Evolutionary conservation across 306 rosid species (phyloP).

Genomic region (Calophaca sinica): DNA sequence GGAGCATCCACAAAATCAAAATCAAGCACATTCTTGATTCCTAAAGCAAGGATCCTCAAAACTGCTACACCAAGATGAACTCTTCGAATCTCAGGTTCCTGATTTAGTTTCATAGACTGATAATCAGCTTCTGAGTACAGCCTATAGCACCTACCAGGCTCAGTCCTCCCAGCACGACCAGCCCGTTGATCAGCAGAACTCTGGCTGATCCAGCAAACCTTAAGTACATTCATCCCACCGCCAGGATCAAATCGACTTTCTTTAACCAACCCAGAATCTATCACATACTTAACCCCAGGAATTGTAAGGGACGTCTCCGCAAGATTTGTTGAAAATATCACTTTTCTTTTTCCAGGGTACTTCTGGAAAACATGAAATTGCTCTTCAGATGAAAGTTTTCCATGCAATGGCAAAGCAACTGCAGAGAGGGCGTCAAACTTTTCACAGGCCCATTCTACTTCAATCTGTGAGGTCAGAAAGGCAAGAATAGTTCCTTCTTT

Average conservation of each 20-base stretch:
- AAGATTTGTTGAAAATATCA: slow-evolving; percentile 90
- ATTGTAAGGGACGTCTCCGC: slow-evolving; percentile 97
- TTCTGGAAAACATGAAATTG: slow-evolving; percentile 77
- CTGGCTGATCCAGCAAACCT: slow-evolving; percentile 82
- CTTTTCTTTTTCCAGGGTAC: slow-evolving; percentile 75
- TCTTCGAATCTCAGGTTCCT: slow-evolving; percentile 94
- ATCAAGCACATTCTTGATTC: slow-evolving; percentile 71
- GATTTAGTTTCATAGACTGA: slow-evolving; percentile 70
- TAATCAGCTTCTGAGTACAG: slow-evolving; percentile 81
- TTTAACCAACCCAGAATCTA: slow-evolving; percentile 87
- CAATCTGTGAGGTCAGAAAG: slow-evolving; percentile 92
- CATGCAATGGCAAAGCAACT: slow-evolving; percentile 80
- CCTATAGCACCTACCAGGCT: slow-evolving; percentile 90
- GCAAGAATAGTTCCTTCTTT: slow-evolving; percentile 86
- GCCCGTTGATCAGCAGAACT: slow-evolving; percentile 96
- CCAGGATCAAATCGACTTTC: slow-evolving; percentile 84
- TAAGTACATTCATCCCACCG: slow-evolving; percentile 92
- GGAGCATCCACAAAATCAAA: slow-evolving; percentile 96
- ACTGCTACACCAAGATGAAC: slow-evolving; percentile 99
- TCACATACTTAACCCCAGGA: slow-evolving; percentile 94
- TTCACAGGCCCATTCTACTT: slow-evolving; percentile 96
- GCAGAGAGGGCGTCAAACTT: slow-evolving; percentile 69
- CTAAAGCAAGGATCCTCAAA: slow-evolving; percentile 86
- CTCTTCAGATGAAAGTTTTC: slow-evolving; percentile 82
- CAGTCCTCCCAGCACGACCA: slow-evolving; percentile 99